Percentiles rank a stretch among this genome's conserved stretches.
Evolutionary conservation across 805 yeast species (phyloP).

Genomic region (Hanseniaspora meyeri): DNA sequence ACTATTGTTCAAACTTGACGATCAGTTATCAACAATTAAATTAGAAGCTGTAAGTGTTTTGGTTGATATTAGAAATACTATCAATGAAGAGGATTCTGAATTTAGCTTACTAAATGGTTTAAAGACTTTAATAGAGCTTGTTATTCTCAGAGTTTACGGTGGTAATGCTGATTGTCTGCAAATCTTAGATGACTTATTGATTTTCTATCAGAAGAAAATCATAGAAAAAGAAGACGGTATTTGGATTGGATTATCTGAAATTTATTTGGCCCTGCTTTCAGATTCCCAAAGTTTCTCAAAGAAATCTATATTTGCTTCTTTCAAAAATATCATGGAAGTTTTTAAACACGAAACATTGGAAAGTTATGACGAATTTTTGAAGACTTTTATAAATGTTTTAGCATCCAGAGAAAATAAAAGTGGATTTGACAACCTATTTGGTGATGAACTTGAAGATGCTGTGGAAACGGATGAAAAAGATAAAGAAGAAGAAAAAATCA

Average conservation of each 20-base stretch:
- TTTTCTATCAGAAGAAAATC: constrained; percentile 34
- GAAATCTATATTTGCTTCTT: constrained; percentile 22
- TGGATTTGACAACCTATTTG: constrained; percentile 68
- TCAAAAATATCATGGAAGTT: not conserved
- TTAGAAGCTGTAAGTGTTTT: constrained; percentile 39
- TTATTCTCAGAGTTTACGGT: constrained; percentile 59
- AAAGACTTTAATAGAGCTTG: constrained; percentile 66
- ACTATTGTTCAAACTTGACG: constrained; percentile 41
- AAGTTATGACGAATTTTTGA: constrained; percentile 41
- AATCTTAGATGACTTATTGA: constrained; percentile 58
- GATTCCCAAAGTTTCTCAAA: constrained; percentile 48
- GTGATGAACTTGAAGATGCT: constrained; percentile 32
- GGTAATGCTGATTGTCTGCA: constrained; percentile 67
- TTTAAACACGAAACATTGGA: constrained; percentile 47
- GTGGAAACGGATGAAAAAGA: constrained; percentile 28
- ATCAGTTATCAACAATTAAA: constrained; percentile 39
- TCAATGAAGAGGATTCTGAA: not conserved
- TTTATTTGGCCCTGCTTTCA: constrained; percentile 44
- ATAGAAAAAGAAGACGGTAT: constrained; percentile 28
- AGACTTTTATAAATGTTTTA: constrained; percentile 42
- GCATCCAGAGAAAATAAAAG: constrained; percentile 62
- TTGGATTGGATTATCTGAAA: constrained; percentile 44
- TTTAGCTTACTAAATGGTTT: constrained; percentile 42
- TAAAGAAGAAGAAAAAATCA: constrained; percentile 28
- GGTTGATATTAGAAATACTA: constrained; percentile 25